Percentiles rank a stretch among this genome's conserved stretches.
These are phyloP conservation scores for Vigna angularis DNA, from an alignment of 306 rosid species.

Conservation along the genomic window DNA sequence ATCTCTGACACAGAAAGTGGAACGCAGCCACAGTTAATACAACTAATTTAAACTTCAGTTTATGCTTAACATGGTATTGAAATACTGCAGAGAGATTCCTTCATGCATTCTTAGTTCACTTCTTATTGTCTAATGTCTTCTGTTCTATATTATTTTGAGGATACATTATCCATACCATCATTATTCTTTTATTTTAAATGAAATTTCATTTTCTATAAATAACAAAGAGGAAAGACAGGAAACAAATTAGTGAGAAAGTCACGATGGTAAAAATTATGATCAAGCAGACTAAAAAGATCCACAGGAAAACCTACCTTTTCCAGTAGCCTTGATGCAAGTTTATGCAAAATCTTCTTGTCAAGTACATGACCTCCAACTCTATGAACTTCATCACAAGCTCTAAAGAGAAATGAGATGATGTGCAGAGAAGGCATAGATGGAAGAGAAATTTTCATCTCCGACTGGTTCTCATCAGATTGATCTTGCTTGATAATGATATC, in stretches of 20 bases:
- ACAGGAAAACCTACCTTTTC: constrained; percentile 71
- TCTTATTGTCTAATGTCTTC: neutral
- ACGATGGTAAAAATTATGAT: constrained; percentile 17
- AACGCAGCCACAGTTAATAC: neutral
- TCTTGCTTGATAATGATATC: constrained; percentile 89
- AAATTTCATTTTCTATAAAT: constrained; percentile 26
- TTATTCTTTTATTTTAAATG: constrained; percentile 1
- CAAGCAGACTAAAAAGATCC: constrained; percentile 27
- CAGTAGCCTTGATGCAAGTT: constrained; percentile 71
- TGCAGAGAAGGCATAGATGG: constrained; percentile 97
- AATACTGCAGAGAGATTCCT: constrained; percentile 8
- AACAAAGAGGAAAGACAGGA: constrained; percentile 18
- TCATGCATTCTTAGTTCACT: constrained; percentile 10
- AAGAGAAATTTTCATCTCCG: constrained; percentile 90
- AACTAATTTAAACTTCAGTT: neutral
- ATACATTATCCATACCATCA: neutral
- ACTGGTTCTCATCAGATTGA: constrained; percentile 73
- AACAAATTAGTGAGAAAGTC: neutral
- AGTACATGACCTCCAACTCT: constrained; percentile 97
- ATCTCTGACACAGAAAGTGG: neutral
- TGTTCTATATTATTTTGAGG: neutral
- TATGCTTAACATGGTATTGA: neutral
- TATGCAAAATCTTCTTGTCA: constrained; percentile 86
- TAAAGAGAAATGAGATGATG: constrained; percentile 78
- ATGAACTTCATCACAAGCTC: constrained; percentile 93